Percentiles rank a stretch among this genome's conserved stretches.
These are phyloP conservation scores for Holtermannia corniformis DNA, from an alignment of 768 basidiomycete species.

Conservation along the genomic window DNA sequence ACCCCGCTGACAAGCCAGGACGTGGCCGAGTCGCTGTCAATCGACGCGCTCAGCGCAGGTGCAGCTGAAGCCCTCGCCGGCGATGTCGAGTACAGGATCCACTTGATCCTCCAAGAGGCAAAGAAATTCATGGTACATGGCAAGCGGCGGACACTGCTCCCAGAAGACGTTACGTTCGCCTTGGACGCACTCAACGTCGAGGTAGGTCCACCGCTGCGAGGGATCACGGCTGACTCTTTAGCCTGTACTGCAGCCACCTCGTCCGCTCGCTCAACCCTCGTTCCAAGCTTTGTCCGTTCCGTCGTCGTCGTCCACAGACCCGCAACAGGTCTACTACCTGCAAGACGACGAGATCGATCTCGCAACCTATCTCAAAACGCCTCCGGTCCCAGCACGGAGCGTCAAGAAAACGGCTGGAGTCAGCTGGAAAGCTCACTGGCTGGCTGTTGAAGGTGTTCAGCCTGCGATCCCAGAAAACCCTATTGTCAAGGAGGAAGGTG, in stretches of 20 bases:
- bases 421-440: constrained; percentile 69
- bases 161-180: constrained; percentile 86
- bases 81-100: constrained; percentile 93
- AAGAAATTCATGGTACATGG: constrained; percentile 94
- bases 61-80: constrained; percentile 80
- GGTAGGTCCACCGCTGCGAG: constrained; percentile 30
- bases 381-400: constrained; percentile 27
- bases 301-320: constrained; percentile 7
- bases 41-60: constrained; percentile 61
- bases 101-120: constrained; percentile 86
- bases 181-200: constrained; percentile 91
- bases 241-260: constrained; percentile 76
- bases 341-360: constrained; percentile 98
- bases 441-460: constrained; percentile 95
- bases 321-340: constrained; percentile 60
- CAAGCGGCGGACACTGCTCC: constrained; percentile 76
- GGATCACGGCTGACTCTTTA: constrained; percentile 6
- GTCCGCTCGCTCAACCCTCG: constrained; percentile 47
- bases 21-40: constrained; percentile 75
- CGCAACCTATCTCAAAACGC: constrained; percentile 66
- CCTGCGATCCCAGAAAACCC: constrained; percentile 95
- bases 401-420: constrained; percentile 31
- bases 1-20: constrained; percentile 49
- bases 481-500: constrained; percentile 21
- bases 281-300: constrained; percentile 41